A percentile compares a stretch with the other conserved stretches of the same genome.
phyloP scores from a whole-genome alignment of 2,329 filamentous ascomycete genomes.

The Simplicillium aogashimaense region DNA sequence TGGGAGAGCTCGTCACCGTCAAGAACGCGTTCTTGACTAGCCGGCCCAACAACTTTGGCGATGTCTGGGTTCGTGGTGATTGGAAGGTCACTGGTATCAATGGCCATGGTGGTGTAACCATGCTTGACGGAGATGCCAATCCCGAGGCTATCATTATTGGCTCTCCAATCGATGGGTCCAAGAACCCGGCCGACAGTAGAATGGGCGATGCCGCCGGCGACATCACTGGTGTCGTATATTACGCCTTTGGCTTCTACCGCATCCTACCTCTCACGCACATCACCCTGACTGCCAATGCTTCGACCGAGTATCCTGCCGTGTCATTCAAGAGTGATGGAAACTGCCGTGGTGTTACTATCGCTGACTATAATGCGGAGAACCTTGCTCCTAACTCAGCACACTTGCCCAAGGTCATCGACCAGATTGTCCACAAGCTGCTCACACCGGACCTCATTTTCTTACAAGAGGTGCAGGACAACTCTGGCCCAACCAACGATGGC shows the following conservation, averaged over 20 bases:
- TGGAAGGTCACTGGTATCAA: slow-evolving; percentile 57
- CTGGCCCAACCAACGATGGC: slow-evolving; percentile 50
- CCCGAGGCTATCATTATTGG: slow-evolving; percentile 60
- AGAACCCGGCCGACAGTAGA: slow-evolving; percentile 47
- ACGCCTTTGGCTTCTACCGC: slow-evolving; percentile 59
- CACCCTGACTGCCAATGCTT: slow-evolving; percentile 33
- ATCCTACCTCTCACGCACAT: slow-evolving; percentile 54
- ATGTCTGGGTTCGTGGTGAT: slow-evolving; percentile 59
- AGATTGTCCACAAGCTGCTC: slow-evolving; percentile 55
- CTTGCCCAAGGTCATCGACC: slow-evolving; percentile 47
- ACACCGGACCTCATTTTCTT: slow-evolving; percentile 57
- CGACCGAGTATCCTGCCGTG: slow-evolving; percentile 37
- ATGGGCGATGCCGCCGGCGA: slow-evolving; percentile 56
- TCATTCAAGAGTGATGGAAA: slow-evolving; percentile 41
- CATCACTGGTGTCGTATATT: slow-evolving; percentile 58
- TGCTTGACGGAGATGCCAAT: slow-evolving; percentile 53
- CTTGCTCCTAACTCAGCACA: slow-evolving; percentile 45
- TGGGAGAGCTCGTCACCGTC: slow-evolving; percentile 58
- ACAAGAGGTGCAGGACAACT: slow-evolving; percentile 63
- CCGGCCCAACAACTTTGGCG: slow-evolving; percentile 54
- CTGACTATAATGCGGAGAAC: slow-evolving; percentile 63
- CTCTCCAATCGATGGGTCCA: slow-evolving; percentile 52
- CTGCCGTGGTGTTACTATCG: slow-evolving; percentile 54
- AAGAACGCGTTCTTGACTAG: slow-evolving; percentile 44
- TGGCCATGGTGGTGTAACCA: slow-evolving; percentile 52